A percentile compares a stretch with the other conserved stretches of the same genome.
Evolutionary conservation across 805 yeast species (phyloP).

Genomic region (Teunomyces tritomae): DNA sequence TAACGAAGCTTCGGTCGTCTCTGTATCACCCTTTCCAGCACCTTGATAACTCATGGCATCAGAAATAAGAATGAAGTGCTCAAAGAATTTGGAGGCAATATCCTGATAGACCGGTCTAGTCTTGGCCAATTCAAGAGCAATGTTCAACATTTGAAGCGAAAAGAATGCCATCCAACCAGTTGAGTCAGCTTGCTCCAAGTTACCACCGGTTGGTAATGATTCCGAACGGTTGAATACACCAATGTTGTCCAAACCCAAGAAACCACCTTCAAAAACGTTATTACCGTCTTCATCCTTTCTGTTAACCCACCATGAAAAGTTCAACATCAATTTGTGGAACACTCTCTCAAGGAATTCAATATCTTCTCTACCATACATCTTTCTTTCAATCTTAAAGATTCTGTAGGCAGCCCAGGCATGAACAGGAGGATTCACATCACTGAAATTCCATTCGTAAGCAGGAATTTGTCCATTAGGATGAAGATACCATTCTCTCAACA

Average conservation of each 20-base stretch:
- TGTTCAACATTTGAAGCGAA: constrained; percentile 85
- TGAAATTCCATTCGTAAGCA: constrained; percentile 94
- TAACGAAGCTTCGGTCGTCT: constrained; percentile 45
- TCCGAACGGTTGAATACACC: constrained; percentile 92
- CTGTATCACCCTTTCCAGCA: constrained; percentile 38
- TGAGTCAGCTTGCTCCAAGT: constrained; percentile 88
- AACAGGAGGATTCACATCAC: constrained; percentile 96
- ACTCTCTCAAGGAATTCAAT: constrained; percentile 83
- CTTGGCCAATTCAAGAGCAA: constrained; percentile 86
- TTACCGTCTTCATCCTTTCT: constrained; percentile 83
- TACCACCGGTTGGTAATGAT: constrained; percentile 90
- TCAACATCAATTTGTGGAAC: constrained; percentile 82
- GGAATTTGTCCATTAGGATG: constrained; percentile 98
- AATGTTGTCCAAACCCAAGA: constrained; percentile 87
- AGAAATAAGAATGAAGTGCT: constrained; percentile 85
- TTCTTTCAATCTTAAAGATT: constrained; percentile 82
- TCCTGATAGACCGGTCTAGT: constrained; percentile 85
- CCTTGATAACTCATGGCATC: constrained; percentile 83
- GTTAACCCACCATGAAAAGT: constrained; percentile 98
- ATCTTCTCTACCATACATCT: constrained; percentile 79
- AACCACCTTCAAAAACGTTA: constrained; percentile 92
- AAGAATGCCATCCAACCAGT: constrained; percentile 98
- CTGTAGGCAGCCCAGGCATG: constrained; percentile 95
- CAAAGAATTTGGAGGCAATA: constrained; percentile 91
- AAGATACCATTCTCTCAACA: constrained; percentile 95